These are phyloP conservation scores for Cyphellophora attinorum DNA, from an alignment of 2,329 filamentous ascomycete genomes.

Conservation along the genomic window DNA sequence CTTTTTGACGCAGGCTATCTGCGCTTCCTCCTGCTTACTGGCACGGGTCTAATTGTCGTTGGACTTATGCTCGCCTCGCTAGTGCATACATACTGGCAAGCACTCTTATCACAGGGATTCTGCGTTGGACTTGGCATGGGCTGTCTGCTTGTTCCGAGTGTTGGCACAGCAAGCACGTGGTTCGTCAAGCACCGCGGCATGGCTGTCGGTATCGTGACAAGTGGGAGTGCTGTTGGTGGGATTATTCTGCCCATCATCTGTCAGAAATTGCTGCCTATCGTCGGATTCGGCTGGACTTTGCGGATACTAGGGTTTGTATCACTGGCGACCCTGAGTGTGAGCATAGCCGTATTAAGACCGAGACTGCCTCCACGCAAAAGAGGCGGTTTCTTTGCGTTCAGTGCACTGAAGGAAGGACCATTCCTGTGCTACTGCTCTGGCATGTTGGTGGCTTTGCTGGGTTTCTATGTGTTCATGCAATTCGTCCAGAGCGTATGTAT, in stretches of 20 bases:
- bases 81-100: slow-evolving; percentile 39
- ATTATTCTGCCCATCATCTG: slow-evolving; percentile 28
- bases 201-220: slow-evolving; percentile 11
- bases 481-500: neutral
- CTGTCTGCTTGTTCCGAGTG: slow-evolving; percentile 34
- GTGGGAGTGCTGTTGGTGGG: slow-evolving; percentile 11
- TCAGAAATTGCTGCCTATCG: slow-evolving; percentile 32
- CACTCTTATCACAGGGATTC: slow-evolving; percentile 45
- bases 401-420: neutral
- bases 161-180: slow-evolving; percentile 41
- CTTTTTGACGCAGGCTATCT: slow-evolving; percentile 35
- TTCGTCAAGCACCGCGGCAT: slow-evolving; percentile 30
- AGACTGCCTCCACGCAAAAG: slow-evolving; percentile 22
- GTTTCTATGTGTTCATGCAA: neutral
- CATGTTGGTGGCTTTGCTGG: neutral
- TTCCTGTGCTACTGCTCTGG: neutral
- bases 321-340: slow-evolving; percentile 25
- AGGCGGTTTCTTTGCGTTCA: neutral
- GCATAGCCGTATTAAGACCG: slow-evolving; percentile 30
- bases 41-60: slow-evolving; percentile 15
- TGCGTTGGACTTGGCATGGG: slow-evolving; percentile 42
- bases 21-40: slow-evolving; percentile 16
- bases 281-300: slow-evolving; percentile 47
- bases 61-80: slow-evolving; percentile 33
- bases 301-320: slow-evolving; percentile 8